phyloP scores from a whole-genome alignment of 768 basidiomycete species.

The Serendipita sp. region DNA sequence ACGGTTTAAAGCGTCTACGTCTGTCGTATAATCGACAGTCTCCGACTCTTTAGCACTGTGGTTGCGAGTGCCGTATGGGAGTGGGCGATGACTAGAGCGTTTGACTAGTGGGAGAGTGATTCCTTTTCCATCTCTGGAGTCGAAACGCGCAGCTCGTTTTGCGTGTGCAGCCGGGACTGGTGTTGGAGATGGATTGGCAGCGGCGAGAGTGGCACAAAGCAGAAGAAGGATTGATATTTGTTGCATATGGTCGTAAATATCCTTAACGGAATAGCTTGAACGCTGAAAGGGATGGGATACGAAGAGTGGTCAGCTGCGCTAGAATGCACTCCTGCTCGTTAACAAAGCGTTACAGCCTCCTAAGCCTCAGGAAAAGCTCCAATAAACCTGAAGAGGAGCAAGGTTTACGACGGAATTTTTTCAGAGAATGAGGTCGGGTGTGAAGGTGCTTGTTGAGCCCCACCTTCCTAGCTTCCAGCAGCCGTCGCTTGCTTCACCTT shows the following conservation, averaged over 20 bases:
- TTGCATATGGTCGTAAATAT: neutral
- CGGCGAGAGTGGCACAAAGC: neutral
- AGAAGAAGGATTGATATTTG: neutral
- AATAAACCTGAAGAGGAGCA: no score
- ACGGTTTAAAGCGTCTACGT: neutral
- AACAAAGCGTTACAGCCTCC: no score
- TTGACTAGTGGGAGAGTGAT: neutral
- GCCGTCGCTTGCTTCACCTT: no score
- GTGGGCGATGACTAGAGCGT: neutral
- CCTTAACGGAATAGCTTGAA: neutral
- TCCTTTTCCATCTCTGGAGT: neutral
- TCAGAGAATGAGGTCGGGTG: neutral
- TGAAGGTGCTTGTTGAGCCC: neutral
- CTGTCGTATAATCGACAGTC: neutral
- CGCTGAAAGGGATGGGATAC: neutral
- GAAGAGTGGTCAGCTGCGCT: neutral
- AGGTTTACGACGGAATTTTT: no score
- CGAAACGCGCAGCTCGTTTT: neutral
- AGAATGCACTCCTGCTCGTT: no score
- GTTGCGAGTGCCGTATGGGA: neutral
- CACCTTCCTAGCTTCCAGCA: neutral
- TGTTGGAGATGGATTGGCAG: neutral
- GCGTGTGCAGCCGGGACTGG: neutral
- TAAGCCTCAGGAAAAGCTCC: no score
- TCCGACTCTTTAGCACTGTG: neutral